Percentiles rank a stretch among this genome's conserved stretches.
These are phyloP conservation scores for Glarea lozoyensis DNA, from an alignment of 495 filamentous ascomycete species.

Conservation along the genomic window DNA sequence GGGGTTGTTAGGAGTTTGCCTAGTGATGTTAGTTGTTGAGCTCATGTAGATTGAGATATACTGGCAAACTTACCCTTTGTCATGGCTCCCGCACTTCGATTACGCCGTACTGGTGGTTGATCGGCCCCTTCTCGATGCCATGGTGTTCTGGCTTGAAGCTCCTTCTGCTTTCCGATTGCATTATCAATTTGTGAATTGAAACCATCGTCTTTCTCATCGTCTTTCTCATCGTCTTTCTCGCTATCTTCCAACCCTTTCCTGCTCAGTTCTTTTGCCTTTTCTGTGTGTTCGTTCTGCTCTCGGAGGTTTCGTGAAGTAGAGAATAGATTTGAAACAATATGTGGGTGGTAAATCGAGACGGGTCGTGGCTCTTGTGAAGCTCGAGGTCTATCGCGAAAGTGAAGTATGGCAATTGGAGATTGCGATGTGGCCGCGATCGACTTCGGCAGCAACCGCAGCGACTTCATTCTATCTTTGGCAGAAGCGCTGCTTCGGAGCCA, in stretches of 20 bases:
- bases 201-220: slow-evolving; percentile 13
- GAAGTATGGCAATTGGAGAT: too few species aligned
- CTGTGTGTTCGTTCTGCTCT: slow-evolving; percentile 3
- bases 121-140: slow-evolving; percentile 65
- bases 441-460: background rate
- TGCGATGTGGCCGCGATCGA: too few species aligned
- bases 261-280: slow-evolving; percentile 9
- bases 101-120: slow-evolving; percentile 40
- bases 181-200: slow-evolving; percentile 25
- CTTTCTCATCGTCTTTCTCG: slow-evolving; percentile 14
- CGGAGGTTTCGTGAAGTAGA: background rate
- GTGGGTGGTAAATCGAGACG: too few species aligned
- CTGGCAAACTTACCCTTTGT: slow-evolving; percentile 28
- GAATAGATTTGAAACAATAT: background rate
- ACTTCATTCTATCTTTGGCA: too few species aligned
- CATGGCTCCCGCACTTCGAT: slow-evolving; percentile 20
- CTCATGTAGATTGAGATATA: slow-evolving; percentile 51
- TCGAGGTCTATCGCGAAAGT: too few species aligned
- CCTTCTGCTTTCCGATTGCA: slow-evolving; percentile 35
- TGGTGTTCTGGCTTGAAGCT: slow-evolving; percentile 43
- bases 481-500: too few species aligned
- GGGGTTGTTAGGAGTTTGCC: slow-evolving; percentile 88
- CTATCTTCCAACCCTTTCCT: slow-evolving; percentile 20
- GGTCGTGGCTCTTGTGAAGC: too few species aligned
- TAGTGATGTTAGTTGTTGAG: slow-evolving; percentile 23